Conservation (phyloP, 306 rosid genomes). For the Prinsepia uniflora region DNA sequence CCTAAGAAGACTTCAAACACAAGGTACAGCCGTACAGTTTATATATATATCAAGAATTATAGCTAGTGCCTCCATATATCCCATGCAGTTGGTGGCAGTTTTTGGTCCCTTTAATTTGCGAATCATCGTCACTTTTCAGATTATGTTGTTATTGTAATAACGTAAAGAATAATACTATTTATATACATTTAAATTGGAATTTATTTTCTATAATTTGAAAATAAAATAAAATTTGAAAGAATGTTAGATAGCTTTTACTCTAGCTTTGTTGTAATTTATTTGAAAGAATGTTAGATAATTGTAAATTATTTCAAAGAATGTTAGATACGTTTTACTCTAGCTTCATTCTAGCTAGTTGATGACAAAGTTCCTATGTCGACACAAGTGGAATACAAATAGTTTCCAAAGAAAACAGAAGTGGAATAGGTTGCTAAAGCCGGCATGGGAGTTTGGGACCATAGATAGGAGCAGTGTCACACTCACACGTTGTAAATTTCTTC, state of each 20-base stretch:
- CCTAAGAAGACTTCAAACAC: conserved; percentile 29
- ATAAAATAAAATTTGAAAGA: too few species aligned
- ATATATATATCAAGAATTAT: not conserved
- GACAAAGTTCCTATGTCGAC: not conserved
- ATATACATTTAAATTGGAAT: too few species aligned
- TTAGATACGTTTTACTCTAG: not conserved
- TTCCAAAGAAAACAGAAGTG: not conserved
- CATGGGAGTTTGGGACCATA: not conserved
- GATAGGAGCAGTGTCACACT: not conserved
- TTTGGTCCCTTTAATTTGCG: not conserved
- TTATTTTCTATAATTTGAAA: too few species aligned
- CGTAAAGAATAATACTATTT: too few species aligned
- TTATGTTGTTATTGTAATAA: too few species aligned
- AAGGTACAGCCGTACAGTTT: conserved; percentile 19
- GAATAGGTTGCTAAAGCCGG: not conserved
- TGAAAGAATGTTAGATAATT: not conserved
- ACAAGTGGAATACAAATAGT: not conserved
- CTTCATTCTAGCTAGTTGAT: not conserved
- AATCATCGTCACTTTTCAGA: too few species aligned
- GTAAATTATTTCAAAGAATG: not conserved
- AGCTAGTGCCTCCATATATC: not conserved
- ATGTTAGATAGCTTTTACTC: not conserved
- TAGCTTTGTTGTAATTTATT: not conserved
- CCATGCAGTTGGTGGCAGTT: not conserved
- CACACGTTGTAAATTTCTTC: not conserved